Conservation (phyloP, 1,284 basidiomycete species). For the Pseudozyma tsukubaensis region DNA sequence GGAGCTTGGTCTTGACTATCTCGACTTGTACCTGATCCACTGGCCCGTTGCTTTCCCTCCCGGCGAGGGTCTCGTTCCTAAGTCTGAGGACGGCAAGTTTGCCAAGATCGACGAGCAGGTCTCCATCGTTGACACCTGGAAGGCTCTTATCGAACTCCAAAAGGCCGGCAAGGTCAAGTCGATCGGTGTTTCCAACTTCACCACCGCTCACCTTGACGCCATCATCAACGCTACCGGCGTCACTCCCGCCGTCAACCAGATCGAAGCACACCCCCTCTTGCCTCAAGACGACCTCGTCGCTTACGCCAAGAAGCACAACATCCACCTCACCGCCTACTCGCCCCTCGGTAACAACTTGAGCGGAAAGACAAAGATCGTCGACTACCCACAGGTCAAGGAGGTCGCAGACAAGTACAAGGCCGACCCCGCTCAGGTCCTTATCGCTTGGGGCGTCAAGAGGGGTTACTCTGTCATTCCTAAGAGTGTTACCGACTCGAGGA, state of each 20-base stretch:
- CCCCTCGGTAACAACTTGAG: constrained; percentile 69
- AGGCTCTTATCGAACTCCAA: constrained; percentile 77
- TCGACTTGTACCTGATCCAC: constrained; percentile 77
- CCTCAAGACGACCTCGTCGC: constrained; percentile 65
- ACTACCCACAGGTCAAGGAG: constrained; percentile 65
- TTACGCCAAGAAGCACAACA: constrained; percentile 59
- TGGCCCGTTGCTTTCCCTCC: constrained; percentile 77
- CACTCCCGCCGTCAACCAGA: constrained; percentile 82
- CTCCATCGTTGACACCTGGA: constrained; percentile 82
- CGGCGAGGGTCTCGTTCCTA: constrained; percentile 71
- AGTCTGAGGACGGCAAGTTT: constrained; percentile 70
- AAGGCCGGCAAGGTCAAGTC: constrained; percentile 69
- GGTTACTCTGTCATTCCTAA: constrained; percentile 70
- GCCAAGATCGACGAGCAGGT: constrained; percentile 75
- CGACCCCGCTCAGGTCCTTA: constrained; percentile 68
- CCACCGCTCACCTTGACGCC: constrained; percentile 75
- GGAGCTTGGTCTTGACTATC: constrained; percentile 69
- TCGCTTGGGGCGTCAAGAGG: constrained; percentile 69
- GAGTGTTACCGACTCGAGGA: constrained; percentile 67
- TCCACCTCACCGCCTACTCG: constrained; percentile 70
- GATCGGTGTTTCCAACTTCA: constrained; percentile 81
- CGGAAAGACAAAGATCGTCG: constrained; percentile 59
- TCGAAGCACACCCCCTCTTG: constrained; percentile 80
- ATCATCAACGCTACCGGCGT: constrained; percentile 81
- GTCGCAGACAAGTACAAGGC: constrained; percentile 67